phyloP scores from a whole-genome alignment of 441 rosid genomes.

The Adansonia gregorii region DNA sequence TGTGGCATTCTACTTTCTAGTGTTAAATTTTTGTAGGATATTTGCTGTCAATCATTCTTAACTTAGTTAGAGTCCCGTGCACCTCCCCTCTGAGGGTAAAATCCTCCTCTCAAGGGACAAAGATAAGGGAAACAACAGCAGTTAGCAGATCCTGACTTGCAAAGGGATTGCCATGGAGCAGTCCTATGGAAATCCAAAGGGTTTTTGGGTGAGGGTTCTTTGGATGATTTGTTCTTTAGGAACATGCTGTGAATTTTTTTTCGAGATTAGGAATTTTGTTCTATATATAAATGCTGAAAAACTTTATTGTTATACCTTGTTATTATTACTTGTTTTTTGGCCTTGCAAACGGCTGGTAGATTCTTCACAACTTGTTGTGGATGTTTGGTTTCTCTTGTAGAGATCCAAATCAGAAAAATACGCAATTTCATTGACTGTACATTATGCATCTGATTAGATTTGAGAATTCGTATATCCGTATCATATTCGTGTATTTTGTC shows the following conservation, averaged over 20 bases:
- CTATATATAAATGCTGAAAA: not conserved
- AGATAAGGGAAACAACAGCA: constrained; percentile 1
- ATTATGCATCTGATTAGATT: not conserved
- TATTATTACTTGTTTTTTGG: not conserved
- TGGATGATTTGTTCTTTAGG: not conserved
- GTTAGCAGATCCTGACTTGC: constrained; percentile 6
- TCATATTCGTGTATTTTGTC: too few species aligned
- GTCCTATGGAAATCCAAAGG: not conserved
- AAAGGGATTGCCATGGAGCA: not conserved
- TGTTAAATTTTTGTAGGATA: not conserved
- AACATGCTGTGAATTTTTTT: constrained; percentile 6
- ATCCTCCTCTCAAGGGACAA: not conserved
- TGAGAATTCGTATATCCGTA: too few species aligned
- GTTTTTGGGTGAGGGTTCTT: not conserved
- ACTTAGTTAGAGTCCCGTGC: not conserved
- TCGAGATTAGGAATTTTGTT: not conserved
- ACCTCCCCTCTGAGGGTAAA: not conserved
- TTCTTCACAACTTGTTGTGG: not conserved
- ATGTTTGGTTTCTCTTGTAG: not conserved
- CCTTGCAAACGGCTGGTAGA: not conserved
- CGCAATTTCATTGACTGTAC: not conserved
- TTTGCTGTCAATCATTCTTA: not conserved
- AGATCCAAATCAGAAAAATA: constrained; percentile 10
- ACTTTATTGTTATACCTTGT: not conserved
- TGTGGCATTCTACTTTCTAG: not conserved